Conservation (phyloP, 2,329 filamentous ascomycete species). For the Sphaerulina vaccinii region DNA sequence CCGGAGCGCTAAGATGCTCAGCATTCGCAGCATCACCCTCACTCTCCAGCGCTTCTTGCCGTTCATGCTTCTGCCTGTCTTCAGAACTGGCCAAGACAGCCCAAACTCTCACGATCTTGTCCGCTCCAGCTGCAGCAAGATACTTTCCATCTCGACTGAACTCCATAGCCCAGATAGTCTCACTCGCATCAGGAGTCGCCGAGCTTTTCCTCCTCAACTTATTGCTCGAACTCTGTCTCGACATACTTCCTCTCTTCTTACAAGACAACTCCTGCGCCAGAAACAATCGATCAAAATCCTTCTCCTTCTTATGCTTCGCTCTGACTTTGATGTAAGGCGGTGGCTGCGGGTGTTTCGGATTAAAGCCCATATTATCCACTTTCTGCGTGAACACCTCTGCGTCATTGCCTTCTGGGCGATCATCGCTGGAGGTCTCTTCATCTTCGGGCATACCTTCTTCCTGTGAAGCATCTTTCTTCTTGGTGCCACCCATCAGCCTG, state of each 20-base stretch:
- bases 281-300: conserved; percentile 84
- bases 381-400: conserved; percentile 78
- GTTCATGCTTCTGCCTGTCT: conserved; percentile 72
- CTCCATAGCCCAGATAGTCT: conserved; percentile 84
- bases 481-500: conserved; percentile 72
- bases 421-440: conserved; percentile 63
- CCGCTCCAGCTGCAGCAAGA: conserved; percentile 87
- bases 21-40: conserved; percentile 50
- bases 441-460: conserved; percentile 46
- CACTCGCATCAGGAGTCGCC: conserved; percentile 23
- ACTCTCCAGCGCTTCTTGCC: conserved; percentile 59
- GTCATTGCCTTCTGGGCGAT: conserved; percentile 75
- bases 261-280: conserved; percentile 77
- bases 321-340: conserved; percentile 87
- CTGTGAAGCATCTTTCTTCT: conserved; percentile 59
- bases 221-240: conserved; percentile 26
- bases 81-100: conserved; percentile 79
- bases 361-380: conserved; percentile 70
- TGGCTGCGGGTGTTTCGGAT: conserved; percentile 82
- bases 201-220: conserved; percentile 47
- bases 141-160: conserved; percentile 92
- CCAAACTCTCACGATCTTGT: conserved; percentile 83
- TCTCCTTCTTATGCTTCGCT: conserved; percentile 73
- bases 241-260: conserved; percentile 19
- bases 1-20: conserved; percentile 74